Conservation (phyloP, 2,329 filamentous ascomycete species). For the Ophiocordyceps australis region DNA sequence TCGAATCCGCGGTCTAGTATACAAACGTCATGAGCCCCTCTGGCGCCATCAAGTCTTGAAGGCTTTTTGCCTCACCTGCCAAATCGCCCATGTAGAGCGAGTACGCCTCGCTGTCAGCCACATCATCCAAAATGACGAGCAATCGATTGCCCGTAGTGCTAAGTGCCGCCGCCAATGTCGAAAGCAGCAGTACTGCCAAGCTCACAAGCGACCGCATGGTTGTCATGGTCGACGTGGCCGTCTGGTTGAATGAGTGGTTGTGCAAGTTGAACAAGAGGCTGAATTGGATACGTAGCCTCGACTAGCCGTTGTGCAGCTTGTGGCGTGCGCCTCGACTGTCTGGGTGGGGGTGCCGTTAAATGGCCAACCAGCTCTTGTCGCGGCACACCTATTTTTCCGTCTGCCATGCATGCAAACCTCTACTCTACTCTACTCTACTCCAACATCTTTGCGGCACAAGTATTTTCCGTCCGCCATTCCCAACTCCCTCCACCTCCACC, state of each 20-base stretch:
- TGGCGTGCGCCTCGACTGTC: background rate
- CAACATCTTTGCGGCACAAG: too few relatives aligned
- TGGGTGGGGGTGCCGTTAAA: background rate
- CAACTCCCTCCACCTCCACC: background rate
- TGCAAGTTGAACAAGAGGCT: background rate
- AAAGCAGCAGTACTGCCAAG: conserved; percentile 47
- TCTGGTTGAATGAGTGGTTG: too few relatives aligned
- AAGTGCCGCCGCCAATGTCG: conserved; percentile 51
- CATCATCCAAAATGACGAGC: conserved; percentile 73
- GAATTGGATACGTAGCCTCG: background rate
- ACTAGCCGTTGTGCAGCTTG: background rate
- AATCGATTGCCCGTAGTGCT: conserved; percentile 67
- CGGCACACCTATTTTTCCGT: background rate
- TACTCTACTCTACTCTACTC: too few relatives aligned
- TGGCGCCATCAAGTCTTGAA: too few relatives aligned
- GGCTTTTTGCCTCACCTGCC: conserved; percentile 41
- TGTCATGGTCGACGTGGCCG: too few relatives aligned
- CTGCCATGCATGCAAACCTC: too few relatives aligned
- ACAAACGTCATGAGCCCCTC: background rate
- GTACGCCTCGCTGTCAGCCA: conserved; percentile 64
- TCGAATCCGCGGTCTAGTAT: conserved; percentile 64
- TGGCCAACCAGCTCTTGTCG: too few relatives aligned
- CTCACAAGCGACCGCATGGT: conserved; percentile 65
- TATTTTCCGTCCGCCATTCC: too few relatives aligned
- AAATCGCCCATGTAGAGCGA: conserved; percentile 64